Evolutionary conservation across 257 asterid species (phyloP).

Genomic region (Leonotis leonurus): DNA sequence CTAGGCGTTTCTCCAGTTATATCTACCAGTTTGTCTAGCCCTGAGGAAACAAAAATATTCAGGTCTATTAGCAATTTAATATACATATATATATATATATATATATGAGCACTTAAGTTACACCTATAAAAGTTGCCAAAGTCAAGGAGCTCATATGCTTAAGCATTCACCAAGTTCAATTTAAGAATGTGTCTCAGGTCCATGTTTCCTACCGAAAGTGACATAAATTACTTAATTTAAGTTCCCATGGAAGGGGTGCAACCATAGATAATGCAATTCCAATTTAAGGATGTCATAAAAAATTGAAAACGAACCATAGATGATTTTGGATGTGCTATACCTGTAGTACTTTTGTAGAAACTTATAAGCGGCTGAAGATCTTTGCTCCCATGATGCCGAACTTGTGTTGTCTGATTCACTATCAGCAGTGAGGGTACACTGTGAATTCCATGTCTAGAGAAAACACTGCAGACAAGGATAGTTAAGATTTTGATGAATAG

Average conservation of each 20-base stretch:
- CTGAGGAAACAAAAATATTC: slow-evolving; percentile 22
- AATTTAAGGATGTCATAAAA: not conserved
- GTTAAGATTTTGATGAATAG: slow-evolving; percentile 10
- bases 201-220: too few relatives aligned
- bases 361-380: slow-evolving; percentile 49
- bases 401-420: slow-evolving; percentile 42
- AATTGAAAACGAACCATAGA: not conserved
- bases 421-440: slow-evolving; percentile 72
- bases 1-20: slow-evolving; percentile 27
- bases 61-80: slow-evolving; percentile 1
- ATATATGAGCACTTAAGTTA: too few relatives aligned
- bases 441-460: slow-evolving; percentile 79
- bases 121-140: too few relatives aligned
- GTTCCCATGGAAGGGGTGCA: too few relatives aligned
- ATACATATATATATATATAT: too few relatives aligned
- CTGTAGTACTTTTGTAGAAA: slow-evolving; percentile 66
- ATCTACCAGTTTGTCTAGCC: slow-evolving; percentile 33
- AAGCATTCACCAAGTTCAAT: not conserved
- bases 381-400: slow-evolving; percentile 46
- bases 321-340: slow-evolving; percentile 23
- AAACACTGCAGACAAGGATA: slow-evolving; percentile 42
- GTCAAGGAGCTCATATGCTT: not conserved
- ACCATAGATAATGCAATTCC: not conserved
- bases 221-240: too few relatives aligned
- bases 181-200: too few relatives aligned